phyloP scores from a whole-genome alignment of 1,284 basidiomycete species.

The Retiboletus fuscus region DNA sequence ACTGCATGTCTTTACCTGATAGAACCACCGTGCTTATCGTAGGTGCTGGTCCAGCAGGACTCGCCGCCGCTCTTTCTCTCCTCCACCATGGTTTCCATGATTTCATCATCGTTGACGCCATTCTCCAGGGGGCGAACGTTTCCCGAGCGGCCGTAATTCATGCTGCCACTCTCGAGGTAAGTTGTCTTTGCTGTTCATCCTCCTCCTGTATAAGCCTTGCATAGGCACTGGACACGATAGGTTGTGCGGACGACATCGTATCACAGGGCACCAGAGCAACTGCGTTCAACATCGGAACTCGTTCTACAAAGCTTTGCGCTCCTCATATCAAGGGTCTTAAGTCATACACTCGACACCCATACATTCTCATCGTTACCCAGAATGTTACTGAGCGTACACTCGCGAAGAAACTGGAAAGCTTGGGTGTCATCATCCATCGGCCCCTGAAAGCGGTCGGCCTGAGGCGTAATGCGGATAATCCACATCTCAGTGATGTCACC shows the following conservation, averaged over 20 bases:
- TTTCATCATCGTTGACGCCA: conserved; percentile 61
- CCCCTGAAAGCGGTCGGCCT: conserved; percentile 47
- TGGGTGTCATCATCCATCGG: conserved; percentile 39
- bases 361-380: conserved; percentile 60
- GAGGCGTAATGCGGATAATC: conserved; percentile 39
- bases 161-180: conserved; percentile 58
- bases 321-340: conserved; percentile 51
- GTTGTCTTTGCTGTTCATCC: not conserved
- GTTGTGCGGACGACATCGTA: conserved; percentile 56
- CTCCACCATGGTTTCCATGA: conserved; percentile 57
- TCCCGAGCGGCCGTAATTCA: conserved; percentile 60
- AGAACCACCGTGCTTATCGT: conserved; percentile 45
- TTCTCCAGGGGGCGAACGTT: conserved; percentile 44
- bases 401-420: conserved; percentile 49
- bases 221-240: conserved; percentile 62
- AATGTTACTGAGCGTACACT: conserved; percentile 60
- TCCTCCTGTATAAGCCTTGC: not conserved
- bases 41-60: conserved; percentile 46
- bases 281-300: conserved; percentile 48
- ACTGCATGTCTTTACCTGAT: conserved; percentile 41
- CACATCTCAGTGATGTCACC: conserved; percentile 52
- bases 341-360: conserved; percentile 60
- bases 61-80: conserved; percentile 40
- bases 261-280: conserved; percentile 52
- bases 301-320: conserved; percentile 44